These are phyloP conservation scores for Posidonia australis DNA, from an alignment of 106 monocot genomes.

Conservation along the genomic window DNA sequence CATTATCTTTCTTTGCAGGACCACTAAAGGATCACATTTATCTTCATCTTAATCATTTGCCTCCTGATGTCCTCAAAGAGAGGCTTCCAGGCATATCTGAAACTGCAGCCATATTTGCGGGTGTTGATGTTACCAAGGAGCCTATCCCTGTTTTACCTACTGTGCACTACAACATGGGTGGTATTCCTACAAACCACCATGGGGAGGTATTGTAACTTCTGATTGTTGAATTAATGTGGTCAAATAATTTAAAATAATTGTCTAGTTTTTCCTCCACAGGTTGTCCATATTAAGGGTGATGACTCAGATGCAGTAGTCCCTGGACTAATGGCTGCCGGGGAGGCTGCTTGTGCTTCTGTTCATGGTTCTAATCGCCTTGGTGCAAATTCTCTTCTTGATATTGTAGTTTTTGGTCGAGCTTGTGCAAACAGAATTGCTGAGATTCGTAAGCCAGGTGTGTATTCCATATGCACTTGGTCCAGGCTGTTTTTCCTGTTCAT, in stretches of 20 bases:
- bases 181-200: constrained; percentile 90
- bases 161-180: constrained; percentile 99
- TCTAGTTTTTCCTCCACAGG: constrained; percentile 2
- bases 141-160: constrained; percentile 97
- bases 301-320: constrained; percentile 78
- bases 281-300: constrained; percentile 61
- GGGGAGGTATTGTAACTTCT: constrained; percentile 96
- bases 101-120: constrained; percentile 99
- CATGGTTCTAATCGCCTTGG: constrained; percentile 97
- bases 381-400: constrained; percentile 96
- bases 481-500: no score
- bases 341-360: constrained; percentile 97
- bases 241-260: no score
- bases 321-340: constrained; percentile 92
- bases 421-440: constrained; percentile 96
- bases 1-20: no score
- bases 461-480: no score
- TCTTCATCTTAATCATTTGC: constrained; percentile 90
- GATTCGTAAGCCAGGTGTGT: constrained; percentile 75
- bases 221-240: no score
- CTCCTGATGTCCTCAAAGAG: constrained; percentile 94
- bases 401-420: constrained; percentile 95
- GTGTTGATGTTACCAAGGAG: constrained; percentile 99
- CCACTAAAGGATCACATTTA: constrained; percentile 95
- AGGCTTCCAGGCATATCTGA: constrained; percentile 99